Evolutionary conservation across 306 rosid species (phyloP).

Genomic region (Rosa multiflora): DNA sequence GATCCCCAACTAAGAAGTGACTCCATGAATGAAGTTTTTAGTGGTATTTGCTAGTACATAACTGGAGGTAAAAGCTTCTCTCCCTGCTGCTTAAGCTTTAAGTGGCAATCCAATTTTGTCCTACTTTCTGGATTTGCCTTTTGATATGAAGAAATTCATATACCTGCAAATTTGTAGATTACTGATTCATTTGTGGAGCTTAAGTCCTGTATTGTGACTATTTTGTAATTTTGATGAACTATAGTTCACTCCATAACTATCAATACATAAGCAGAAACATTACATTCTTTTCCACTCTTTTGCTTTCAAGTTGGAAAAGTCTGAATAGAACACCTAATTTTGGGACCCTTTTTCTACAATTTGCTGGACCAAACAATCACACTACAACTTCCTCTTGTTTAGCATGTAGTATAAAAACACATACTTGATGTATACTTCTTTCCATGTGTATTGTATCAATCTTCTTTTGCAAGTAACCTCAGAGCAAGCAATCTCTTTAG

Average conservation of each 20-base stretch:
- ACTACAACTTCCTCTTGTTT: not conserved
- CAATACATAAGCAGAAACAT: not conserved
- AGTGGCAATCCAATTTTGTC: slow-evolving; percentile 10
- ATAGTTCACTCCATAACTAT: not conserved
- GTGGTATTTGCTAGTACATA: not conserved
- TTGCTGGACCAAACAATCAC: not conserved
- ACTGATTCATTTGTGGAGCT: slow-evolving; percentile 10
- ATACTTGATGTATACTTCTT: not conserved
- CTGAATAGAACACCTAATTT: not conserved
- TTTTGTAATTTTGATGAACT: not conserved
- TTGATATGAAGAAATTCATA: slow-evolving; percentile 2
- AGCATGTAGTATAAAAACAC: not conserved
- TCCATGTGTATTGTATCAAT: not conserved
- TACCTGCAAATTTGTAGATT: not conserved
- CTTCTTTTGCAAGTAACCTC: not conserved
- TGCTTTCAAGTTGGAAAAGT: not conserved
- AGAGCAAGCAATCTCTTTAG: too few relatives aligned
- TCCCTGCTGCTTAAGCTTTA: slow-evolving; percentile 6
- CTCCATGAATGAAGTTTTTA: slow-evolving; percentile 8
- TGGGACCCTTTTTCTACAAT: not conserved
- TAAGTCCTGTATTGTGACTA: too few relatives aligned
- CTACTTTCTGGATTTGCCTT: not conserved
- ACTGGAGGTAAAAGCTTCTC: slow-evolving; percentile 18
- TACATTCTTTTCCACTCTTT: not conserved
- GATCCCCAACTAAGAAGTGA: slow-evolving; percentile 27